Evolutionary conservation across 2,329 filamentous ascomycete species (phyloP), one percentile per base, ranked within the genome.

Genomic region (Penicillium olsonii): DNA sequence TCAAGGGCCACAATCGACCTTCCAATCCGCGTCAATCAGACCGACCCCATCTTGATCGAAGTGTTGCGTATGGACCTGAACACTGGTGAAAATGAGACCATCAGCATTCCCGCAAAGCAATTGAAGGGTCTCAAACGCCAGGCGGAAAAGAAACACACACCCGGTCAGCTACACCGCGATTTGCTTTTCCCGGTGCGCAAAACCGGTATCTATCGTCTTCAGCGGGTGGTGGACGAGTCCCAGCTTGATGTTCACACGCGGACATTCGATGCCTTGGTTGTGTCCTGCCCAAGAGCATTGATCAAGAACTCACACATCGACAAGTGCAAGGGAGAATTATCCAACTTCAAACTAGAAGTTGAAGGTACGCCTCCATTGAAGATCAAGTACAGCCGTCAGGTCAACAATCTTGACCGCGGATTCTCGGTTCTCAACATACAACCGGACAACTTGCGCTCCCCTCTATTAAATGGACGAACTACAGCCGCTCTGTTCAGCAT

Each of bases 371-470:
- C 95, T 2, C 94, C 94, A 3, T 78, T 99, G 56, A 92, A 92
- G 67, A 88, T 99, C 60, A 89, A 90, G 61, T 99, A 99, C 71
- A 94, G 90, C 62, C 87, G 91, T 45, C 87, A 85, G 6, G 85
- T 96, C 60, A 96, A 97, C 60, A 84, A 85, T 53, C 87, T 88
- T 56, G 85, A 95, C 56, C 85, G 87, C 60, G 89, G 88, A 52
- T 90, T 92, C 59, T 90, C 92, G 55, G 92, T 95, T 61, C 92
- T 97, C 70, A 96, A 90, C 63, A 84, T 99, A 37, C 92, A 96
- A 61, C 92, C 94, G 0, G 91, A 96, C 41, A 88, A 89, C 29
- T 87, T 92, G 62, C 78, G 82, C 3, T 95, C 90, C 1, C 90
- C 91, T 1, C 76, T 95, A 29, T 73, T 87, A n/a, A 81, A 81